Evolutionary conservation across 2,329 filamentous ascomycete genomes (phyloP).

Genomic region (Aspergillus sclerotialis): DNA sequence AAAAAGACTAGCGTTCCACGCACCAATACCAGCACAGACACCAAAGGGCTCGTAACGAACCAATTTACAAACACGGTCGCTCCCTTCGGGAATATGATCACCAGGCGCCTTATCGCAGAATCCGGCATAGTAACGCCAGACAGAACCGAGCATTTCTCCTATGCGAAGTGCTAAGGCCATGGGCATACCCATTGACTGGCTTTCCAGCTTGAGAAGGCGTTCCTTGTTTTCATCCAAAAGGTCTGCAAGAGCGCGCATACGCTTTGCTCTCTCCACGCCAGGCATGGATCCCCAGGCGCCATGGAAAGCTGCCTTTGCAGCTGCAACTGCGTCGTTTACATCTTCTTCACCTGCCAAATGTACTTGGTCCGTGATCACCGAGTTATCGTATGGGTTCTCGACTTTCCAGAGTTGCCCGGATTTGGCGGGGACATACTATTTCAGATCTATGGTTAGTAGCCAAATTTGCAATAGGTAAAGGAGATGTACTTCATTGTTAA

Average conservation of each 20-base stretch:
- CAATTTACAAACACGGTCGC: constrained; percentile 21
- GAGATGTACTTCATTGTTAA: constrained; percentile 42
- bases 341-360: constrained; percentile 41
- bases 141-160: neutral
- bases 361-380: constrained; percentile 30
- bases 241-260: constrained; percentile 8
- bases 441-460: neutral
- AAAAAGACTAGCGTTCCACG: constrained; percentile 37
- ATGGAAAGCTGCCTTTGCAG: constrained; percentile 37
- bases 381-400: constrained; percentile 34
- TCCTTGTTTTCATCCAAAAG: constrained; percentile 4
- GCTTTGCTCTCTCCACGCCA: constrained; percentile 2
- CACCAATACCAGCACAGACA: constrained; percentile 27
- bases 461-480: neutral
- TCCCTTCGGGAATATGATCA: constrained; percentile 4
- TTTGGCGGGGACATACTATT: constrained; percentile 40
- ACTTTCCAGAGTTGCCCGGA: constrained; percentile 41
- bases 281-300: constrained; percentile 4
- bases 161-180: neutral
- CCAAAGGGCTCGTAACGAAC: constrained; percentile 14
- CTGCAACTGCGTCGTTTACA: constrained; percentile 37
- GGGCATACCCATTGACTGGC: constrained; percentile 1
- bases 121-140: constrained; percentile 1
- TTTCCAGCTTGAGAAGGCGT: constrained; percentile 1
- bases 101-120: constrained; percentile 6